Percentiles rank a stretch among this genome's conserved stretches.
These are phyloP conservation scores for Fragaria iinumae DNA, from an alignment of 306 rosid genomes.

Conservation along the genomic window DNA sequence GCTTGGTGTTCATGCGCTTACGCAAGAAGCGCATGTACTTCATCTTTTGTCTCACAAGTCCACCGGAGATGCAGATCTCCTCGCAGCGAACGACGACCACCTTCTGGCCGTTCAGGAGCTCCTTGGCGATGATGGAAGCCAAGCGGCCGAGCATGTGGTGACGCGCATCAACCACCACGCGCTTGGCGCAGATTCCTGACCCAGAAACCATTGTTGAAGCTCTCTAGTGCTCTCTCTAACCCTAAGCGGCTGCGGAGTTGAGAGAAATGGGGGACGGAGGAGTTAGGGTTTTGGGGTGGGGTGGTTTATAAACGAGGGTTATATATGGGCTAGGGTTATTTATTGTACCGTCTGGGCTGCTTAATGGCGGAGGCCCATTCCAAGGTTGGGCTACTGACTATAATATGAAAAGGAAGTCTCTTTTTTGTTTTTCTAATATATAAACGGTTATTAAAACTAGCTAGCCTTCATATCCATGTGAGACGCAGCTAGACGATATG, in stretches of 20 bases:
- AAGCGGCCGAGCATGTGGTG: conserved; percentile 79
- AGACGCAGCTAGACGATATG: too few relatives aligned
- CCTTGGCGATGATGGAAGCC: conserved; percentile 63
- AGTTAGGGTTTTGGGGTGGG: conserved; percentile 10
- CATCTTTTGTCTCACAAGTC: conserved; percentile 73
- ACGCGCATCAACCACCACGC: conserved; percentile 74
- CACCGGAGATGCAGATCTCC: conserved; percentile 74
- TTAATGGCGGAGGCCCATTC: too few relatives aligned
- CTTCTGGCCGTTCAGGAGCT: conserved; percentile 69
- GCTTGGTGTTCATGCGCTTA: conserved; percentile 80
- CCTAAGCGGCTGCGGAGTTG: conserved; percentile 14
- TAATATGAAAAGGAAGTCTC: too few relatives aligned
- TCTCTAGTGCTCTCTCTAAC: not conserved
- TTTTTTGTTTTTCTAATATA: too few relatives aligned
- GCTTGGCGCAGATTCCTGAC: conserved; percentile 64
- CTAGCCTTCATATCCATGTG: too few relatives aligned
- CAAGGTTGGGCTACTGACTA: too few relatives aligned
- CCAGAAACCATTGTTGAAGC: conserved; percentile 57
- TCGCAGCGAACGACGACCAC: conserved; percentile 63
- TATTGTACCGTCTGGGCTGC: not conserved
- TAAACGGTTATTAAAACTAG: too few relatives aligned
- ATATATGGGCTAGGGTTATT: too few relatives aligned
- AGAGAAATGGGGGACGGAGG: not conserved
- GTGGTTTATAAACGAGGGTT: too few relatives aligned
- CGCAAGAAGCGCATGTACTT: conserved; percentile 74